Evolutionary conservation across 2,329 filamentous ascomycete genomes (phyloP), one percentile per base, ranked within the genome.

Genomic region (Thelonectria discophora): DNA sequence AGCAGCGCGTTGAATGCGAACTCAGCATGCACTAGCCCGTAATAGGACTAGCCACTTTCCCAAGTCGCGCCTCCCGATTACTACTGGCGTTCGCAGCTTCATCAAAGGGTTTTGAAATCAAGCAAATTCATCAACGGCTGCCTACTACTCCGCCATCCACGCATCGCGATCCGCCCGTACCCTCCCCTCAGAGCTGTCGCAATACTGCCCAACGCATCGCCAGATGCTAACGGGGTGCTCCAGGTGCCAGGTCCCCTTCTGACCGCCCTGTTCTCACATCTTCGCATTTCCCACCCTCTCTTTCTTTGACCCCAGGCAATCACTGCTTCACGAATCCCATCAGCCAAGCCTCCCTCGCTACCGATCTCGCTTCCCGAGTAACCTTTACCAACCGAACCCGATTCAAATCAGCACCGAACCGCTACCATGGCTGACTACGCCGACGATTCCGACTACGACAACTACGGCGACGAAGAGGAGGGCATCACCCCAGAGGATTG

Each of bases 401-500:
- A 54, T 46, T 55, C 21, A 17, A 47, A n/a, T 12, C 39, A 46
- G 45, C 47, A 47, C 50, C 18, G 18, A 56, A 40, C 51, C 53
- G 62, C 48, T 73, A 77, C 53, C 68, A 86, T 86, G 84, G 83
- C 82, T 27, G 82, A 84, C 62, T 86, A 87, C 77, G 84, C 86
- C 57, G 81, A 84, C 50, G 80, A 81, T 11, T 84, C 80, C 76
- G 85, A 88, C 65, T 92, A 93, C 75, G 89, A 90, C 63, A 86
- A 88, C 66, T 90, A 90, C 71, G 87, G 85, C 61, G 88, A 90
- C 64, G 88, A 87, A 37, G 86, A 89, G 64, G 81, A 84, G 62
- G 83, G 83, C 70, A 97, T 98, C 80, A 97, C 94, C 24, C 92
- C 94, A 63, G 95, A 98, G 82, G 96, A 99, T 80, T 97, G 93